Conservation (phyloP, 2,329 filamentous ascomycete genomes). For the Elsinoe batatas region DNA sequence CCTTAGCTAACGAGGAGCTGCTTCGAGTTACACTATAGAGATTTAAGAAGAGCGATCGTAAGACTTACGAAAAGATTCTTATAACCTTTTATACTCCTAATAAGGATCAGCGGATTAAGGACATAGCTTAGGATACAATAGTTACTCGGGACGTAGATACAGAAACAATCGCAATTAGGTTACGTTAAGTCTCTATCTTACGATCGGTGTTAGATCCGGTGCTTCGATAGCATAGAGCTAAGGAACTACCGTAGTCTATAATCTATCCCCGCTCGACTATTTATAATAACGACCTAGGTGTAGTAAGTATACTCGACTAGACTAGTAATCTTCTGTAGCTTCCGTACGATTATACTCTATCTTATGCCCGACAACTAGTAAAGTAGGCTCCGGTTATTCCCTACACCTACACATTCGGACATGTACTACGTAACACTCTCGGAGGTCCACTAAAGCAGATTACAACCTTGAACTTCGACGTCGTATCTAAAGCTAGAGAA, state of each 20-base stretch:
- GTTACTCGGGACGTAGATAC: conserved; percentile 12
- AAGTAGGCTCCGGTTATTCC: conserved; percentile 56
- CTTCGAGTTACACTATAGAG: conserved; percentile 74
- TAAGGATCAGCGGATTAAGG: conserved; percentile 67
- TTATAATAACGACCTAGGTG: conserved; percentile 55
- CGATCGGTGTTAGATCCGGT: conserved; percentile 66
- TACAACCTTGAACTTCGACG: conserved; percentile 92
- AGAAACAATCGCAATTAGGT: conserved; percentile 16
- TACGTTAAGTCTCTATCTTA: conserved; percentile 39
- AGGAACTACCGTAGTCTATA: conserved; percentile 64
- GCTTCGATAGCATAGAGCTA: conserved; percentile 80
- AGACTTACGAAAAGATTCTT: conserved; percentile 83
- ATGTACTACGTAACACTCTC: conserved; percentile 70
- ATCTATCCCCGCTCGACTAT: conserved; percentile 75
- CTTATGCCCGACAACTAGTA: conserved; percentile 75
- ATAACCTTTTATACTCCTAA: conserved; percentile 67
- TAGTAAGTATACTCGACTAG: conserved; percentile 69
- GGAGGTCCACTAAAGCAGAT: conserved; percentile 75
- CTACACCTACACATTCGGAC: conserved; percentile 78
- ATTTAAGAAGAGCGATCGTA: conserved; percentile 70
- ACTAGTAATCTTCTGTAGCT: conserved; percentile 84
- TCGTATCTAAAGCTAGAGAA: conserved; percentile 66
- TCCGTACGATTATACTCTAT: conserved; percentile 87
- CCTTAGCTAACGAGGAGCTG: conserved; percentile 87
- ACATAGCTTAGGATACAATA: conserved; percentile 45